phyloP scores from a whole-genome alignment of 495 filamentous ascomycete genomes.

The Aspergillus avenaceus region DNA sequence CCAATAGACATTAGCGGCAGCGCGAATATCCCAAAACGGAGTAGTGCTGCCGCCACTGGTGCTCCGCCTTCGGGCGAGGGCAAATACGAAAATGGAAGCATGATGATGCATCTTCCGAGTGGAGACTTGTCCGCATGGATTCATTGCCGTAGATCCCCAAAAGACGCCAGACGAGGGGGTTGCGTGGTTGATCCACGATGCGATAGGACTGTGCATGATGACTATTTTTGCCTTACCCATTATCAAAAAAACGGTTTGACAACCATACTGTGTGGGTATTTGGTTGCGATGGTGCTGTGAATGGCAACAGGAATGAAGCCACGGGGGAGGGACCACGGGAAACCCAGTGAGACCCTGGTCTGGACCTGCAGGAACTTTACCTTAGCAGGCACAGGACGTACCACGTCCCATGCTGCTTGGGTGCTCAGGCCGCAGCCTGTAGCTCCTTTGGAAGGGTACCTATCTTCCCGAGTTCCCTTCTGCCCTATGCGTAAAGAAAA shows the following conservation, averaged over 20 bases:
- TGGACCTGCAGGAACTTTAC: constrained; percentile 25
- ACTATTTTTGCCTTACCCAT: neutral
- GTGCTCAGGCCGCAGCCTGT: constrained; percentile 3
- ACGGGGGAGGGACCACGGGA: no score
- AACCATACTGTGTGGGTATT: neutral
- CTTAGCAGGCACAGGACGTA: constrained; percentile 11
- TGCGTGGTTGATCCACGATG: neutral
- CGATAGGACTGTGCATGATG: neutral
- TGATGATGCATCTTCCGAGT: constrained; percentile 5
- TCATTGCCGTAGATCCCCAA: no score
- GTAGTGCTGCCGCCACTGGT: constrained; percentile 25
- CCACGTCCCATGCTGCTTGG: constrained; percentile 6
- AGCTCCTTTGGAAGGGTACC: neutral
- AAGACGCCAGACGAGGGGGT: neutral
- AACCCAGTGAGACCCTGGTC: constrained; percentile 14
- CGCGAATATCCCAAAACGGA: constrained; percentile 22
- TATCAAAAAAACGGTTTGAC: no score
- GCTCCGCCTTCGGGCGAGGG: constrained; percentile 33
- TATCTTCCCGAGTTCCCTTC: neutral
- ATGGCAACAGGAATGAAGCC: neutral
- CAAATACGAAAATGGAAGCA: constrained; percentile 7
- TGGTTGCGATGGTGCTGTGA: neutral
- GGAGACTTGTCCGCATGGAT: no score
- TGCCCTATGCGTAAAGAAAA: neutral
- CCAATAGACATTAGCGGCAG: constrained; percentile 22